Base-by-base conservation (phyloP, 2,329 filamentous ascomycete species). In the Botrytis fragariae region DNA sequence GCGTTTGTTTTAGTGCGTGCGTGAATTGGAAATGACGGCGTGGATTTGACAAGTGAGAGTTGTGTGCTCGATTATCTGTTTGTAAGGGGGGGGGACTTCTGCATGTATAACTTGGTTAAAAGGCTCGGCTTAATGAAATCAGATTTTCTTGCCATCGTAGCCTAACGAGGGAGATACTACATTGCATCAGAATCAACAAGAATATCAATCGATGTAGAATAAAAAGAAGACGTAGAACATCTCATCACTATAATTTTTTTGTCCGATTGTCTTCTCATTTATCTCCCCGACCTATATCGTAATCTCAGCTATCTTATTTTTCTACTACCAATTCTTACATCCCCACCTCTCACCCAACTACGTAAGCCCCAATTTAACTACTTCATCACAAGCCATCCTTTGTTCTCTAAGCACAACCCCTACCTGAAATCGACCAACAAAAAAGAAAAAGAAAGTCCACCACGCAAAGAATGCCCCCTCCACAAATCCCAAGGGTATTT, bases 401-500 rank as follows among this genome's bases (percentile, higher is more conserved):
- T n/a, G 29, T 35, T 65, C 64, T 37, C 44, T 32, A 39, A 67
- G 22, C 45, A 67, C 25, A 29, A 18, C 45, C 45, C 35, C 18
- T 6, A 48, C 42, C n/a, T 48, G 16, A 29, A 51, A n/a, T 22
- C 29, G 37, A 65, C 29, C n/a, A 32, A 57, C 4, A 44, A 42
- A 42, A 44, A 54, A 63, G 18, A 35, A 29, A 29, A 4, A 54
- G 4, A 64, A 57, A 44, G 12, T 10, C 3, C 10, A 57, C 20
- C 60, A 29, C 44, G 22, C 35, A 54, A 16, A 39, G 16, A 39
- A 64, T 45, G 37, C 45, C 59, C 60, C 60, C 37, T 42, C 42
- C 60, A 72, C 60, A 32, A 67, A 67, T 65, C 45, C 69, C 37
- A 65, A 72, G 69, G 69, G 69, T 72, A 72, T 72, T 72, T 67